phyloP scores from a whole-genome alignment of 306 rosid species.

The Corylus heterophylla region DNA sequence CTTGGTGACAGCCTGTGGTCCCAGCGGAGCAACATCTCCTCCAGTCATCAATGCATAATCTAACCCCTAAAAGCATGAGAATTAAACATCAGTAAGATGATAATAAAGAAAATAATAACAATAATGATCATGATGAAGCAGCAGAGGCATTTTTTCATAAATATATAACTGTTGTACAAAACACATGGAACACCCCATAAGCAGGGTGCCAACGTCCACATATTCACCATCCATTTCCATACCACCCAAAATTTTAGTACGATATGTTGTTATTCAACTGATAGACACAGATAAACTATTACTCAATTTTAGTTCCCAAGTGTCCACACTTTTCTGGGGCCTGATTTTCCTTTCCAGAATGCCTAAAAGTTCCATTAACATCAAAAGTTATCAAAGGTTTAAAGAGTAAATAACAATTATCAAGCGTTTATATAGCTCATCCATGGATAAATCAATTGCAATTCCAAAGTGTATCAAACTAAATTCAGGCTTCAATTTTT shows the following conservation, averaged over 20 bases:
- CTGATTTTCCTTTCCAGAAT: not conserved
- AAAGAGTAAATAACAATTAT: not conserved
- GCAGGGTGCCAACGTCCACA: not conserved
- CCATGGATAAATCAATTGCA: not conserved
- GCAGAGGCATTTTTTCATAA: not conserved
- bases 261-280: not conserved
- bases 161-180: not conserved
- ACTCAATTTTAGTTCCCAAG: not conserved
- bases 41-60: constrained; percentile 99
- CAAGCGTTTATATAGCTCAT: not conserved
- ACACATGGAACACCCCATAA: no score
- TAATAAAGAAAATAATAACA: not conserved
- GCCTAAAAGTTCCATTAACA: not conserved
- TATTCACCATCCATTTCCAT: not conserved
- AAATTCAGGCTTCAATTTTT: not conserved
- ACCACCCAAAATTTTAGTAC: not conserved
- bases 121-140: not conserved
- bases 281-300: not conserved
- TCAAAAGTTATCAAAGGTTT: not conserved
- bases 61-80: constrained; percentile 54
- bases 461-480: not conserved
- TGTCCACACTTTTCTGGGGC: not conserved
- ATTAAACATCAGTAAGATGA: not conserved
- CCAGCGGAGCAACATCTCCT: constrained; percentile 98
- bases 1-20: constrained; percentile 97